A percentile compares a stretch with the other conserved stretches of the same genome.
phyloP scores from a whole-genome alignment of 805 yeast genomes.

The Hanseniaspora guilliermondii region DNA sequence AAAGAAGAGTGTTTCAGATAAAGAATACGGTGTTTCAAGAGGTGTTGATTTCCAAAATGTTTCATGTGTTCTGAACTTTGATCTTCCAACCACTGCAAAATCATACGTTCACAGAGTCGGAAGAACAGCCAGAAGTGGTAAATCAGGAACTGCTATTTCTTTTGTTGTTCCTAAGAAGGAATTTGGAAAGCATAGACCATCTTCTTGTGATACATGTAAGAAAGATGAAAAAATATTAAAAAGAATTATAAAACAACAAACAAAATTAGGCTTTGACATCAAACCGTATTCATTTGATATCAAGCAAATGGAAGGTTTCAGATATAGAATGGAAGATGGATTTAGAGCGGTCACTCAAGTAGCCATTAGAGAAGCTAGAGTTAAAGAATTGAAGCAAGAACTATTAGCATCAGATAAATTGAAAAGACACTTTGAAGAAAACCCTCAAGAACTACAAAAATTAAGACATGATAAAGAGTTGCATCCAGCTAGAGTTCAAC shows the following conservation, averaged over 20 bases:
- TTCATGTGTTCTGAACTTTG: slow-evolving; percentile 92
- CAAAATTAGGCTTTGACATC: slow-evolving; percentile 56
- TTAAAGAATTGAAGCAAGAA: slow-evolving; percentile 78
- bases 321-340: slow-evolving; percentile 94
- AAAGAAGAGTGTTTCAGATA: slow-evolving; percentile 35
- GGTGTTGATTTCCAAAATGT: slow-evolving; percentile 95
- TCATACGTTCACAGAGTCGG: slow-evolving; percentile 90
- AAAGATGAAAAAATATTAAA: slow-evolving; percentile 76
- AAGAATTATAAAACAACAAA: slow-evolving; percentile 66
- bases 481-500: slow-evolving; percentile 69
- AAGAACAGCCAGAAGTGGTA: slow-evolving; percentile 95
- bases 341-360: slow-evolving; percentile 86
- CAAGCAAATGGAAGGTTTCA: slow-evolving; percentile 85
- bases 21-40: slow-evolving; percentile 87
- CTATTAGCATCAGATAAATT: slow-evolving; percentile 77
- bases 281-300: slow-evolving; percentile 84
- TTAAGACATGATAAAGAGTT: slow-evolving; percentile 85
- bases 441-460: slow-evolving; percentile 82
- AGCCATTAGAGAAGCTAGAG: slow-evolving; percentile 84
- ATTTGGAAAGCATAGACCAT: slow-evolving; percentile 78
- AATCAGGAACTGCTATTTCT: slow-evolving; percentile 85
- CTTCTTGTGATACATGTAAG: slow-evolving; percentile 56
- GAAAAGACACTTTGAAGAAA: slow-evolving; percentile 90
- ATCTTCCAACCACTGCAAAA: slow-evolving; percentile 77
- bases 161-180: slow-evolving; percentile 76